Evolutionary conservation across 352 stramenopile genomes (phyloP), one percentile per base, ranked within the genome.

Genomic region (Globisporangium yorkense): DNA sequence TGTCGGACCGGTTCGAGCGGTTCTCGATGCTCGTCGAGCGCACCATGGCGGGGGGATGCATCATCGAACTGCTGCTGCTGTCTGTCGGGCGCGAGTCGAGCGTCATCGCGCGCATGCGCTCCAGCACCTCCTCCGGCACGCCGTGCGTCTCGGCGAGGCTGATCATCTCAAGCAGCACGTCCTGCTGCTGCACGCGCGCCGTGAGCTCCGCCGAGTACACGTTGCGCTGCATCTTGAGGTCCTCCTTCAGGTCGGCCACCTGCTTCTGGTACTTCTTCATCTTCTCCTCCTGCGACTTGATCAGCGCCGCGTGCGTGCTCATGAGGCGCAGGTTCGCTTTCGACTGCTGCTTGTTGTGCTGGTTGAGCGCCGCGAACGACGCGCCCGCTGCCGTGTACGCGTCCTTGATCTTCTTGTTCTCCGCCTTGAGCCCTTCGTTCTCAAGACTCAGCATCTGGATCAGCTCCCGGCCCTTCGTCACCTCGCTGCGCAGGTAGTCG

Each of bases 341-440:
- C n/a, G 84, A 96, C 41, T 97, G 81, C 57, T 97, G 89, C 59
- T 97, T 97, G 57, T 96, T 95, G 68, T 97, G 89, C 72, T 98
- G 88, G 57, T 97, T 97, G 2, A 97, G 70, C 12, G 90, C 87
- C 15, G 87, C 83, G 62, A 98, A 98, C 5, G 89, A 97, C 47
- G 85, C 87, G n/a, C 88, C 85, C 5, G 92, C 89, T 56, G 88
- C 89, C 13, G 87, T 94, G 74, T 98, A 97, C 2, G 92, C 89
- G 70, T 97, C 89, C 70, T 97, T 90, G n/a, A 94, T 81, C 56
- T 89, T 89, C 62, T 91, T 91, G 75, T 92, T 92, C 62, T 94
- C 84, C 0, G 73, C 67, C 63, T 92, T 92, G n/a, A 94, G 71
- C 35, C 80, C 80, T 55, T 92, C 84, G 47, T 93, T 92, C 52